phyloP scores from a whole-genome alignment of 495 filamentous ascomycete species.

The Sporormia fimetaria region DNA sequence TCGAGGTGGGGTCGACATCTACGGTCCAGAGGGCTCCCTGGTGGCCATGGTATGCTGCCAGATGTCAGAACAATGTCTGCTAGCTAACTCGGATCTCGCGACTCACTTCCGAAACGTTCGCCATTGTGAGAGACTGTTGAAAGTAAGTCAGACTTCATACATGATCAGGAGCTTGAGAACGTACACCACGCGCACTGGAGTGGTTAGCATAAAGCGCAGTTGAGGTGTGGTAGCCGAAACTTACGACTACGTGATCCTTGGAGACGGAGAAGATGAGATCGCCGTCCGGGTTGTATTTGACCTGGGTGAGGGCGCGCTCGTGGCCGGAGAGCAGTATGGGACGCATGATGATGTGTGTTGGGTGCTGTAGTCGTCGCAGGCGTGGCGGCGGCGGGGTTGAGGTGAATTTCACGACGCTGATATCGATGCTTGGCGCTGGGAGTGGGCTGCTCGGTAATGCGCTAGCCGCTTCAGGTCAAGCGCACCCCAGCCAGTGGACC shows the following conservation, averaged over 20 bases:
- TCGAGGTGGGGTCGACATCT: conserved; percentile 89
- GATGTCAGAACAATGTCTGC: conserved; percentile 12
- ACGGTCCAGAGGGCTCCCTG: conserved; percentile 97
- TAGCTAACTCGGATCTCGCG: not conserved
- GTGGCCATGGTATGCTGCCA: conserved; percentile 94
- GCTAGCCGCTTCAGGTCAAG: not conserved
- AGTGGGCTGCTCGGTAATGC: conserved; percentile 1
- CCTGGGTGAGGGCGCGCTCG: conserved; percentile 97
- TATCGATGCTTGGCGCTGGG: conserved; percentile 4
- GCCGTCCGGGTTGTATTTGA: conserved; percentile 92
- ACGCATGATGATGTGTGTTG: conserved; percentile 50
- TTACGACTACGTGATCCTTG: conserved; percentile 79
- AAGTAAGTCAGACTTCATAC: not conserved
- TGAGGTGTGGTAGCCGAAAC: not conserved
- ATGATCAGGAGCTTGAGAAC: conserved; percentile 1
- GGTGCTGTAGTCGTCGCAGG: not conserved
- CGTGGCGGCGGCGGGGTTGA: conserved; percentile 1
- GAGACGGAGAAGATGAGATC: conserved; percentile 94
- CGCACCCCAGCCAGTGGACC: not conserved
- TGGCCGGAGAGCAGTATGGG: conserved; percentile 92
- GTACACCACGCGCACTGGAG: conserved; percentile 28
- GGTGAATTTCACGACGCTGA: conserved; percentile 7
- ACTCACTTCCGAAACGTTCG: conserved; percentile 41
- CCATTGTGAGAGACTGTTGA: conserved; percentile 50
- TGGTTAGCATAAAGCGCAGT: conserved; percentile 67